Evolutionary conservation across 345 rosid species (phyloP).

Genomic region (Kernera saxatilis): DNA sequence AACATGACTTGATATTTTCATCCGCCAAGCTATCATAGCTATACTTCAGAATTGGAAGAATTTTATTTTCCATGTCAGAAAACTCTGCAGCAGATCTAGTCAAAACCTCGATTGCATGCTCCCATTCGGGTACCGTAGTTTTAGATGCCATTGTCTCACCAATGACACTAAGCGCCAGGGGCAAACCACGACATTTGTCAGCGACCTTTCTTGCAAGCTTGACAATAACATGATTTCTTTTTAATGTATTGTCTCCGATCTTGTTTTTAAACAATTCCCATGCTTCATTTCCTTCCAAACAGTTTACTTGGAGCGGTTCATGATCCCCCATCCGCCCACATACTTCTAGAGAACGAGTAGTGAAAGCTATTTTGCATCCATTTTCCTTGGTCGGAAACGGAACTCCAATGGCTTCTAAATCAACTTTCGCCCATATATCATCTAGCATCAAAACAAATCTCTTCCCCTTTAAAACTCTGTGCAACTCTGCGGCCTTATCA

Average conservation of each 20-base stretch:
- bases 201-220: constrained; percentile 15
- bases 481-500: not conserved
- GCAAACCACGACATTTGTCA: not conserved
- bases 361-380: constrained; percentile 10
- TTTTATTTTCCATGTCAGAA: constrained; percentile 11
- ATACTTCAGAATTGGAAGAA: constrained; percentile 29
- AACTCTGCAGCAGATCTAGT: not conserved
- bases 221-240: constrained; percentile 8
- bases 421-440: constrained; percentile 20
- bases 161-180: not conserved
- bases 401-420: not conserved
- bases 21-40: constrained; percentile 23
- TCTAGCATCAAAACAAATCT: constrained; percentile 4
- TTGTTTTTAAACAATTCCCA: constrained; percentile 19
- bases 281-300: not conserved
- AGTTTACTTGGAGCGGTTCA: not conserved
- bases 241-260: not conserved
- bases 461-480: not conserved
- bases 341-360: constrained; percentile 13
- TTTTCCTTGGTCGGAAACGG: not conserved
- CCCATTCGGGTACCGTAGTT: constrained; percentile 27
- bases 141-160: not conserved
- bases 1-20: constrained; percentile 24
- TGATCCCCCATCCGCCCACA: constrained; percentile 4
- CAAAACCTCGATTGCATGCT: constrained; percentile 3